phyloP scores from a whole-genome alignment of 495 filamentous ascomycete species.

The Hyaloscypha variabilis region DNA sequence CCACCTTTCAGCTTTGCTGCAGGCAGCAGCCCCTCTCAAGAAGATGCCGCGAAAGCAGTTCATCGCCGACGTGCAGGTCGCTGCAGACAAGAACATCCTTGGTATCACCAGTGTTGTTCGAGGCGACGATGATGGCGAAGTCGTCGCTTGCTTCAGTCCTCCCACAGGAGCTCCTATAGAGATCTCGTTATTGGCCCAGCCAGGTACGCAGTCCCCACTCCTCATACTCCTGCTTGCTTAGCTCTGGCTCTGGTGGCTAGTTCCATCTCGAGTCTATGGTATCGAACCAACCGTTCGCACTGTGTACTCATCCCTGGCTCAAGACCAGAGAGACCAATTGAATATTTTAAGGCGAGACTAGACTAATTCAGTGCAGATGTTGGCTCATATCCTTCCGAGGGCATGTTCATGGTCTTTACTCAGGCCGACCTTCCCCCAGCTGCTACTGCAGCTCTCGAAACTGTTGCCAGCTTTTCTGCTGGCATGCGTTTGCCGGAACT shows the following conservation, averaged over 20 bases:
- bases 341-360: neutral
- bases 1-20: neutral
- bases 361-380: slow-evolving; percentile 37
- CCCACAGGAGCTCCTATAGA: slow-evolving; percentile 26
- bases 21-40: neutral
- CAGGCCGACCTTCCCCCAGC: slow-evolving; percentile 33
- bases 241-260: no score
- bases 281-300: neutral
- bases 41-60: slow-evolving; percentile 34
- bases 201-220: slow-evolving; percentile 18
- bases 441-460: slow-evolving; percentile 31
- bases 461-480: slow-evolving; percentile 20
- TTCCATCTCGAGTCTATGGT: slow-evolving; percentile 19
- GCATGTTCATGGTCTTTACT: slow-evolving; percentile 41
- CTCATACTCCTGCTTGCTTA: no score
- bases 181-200: slow-evolving; percentile 18
- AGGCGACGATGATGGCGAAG: slow-evolving; percentile 32
- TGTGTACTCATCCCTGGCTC: neutral
- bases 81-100: slow-evolving; percentile 7
- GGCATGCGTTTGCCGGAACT: slow-evolving; percentile 22
- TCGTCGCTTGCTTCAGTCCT: slow-evolving; percentile 23
- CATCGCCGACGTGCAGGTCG: slow-evolving; percentile 26
- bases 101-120: slow-evolving; percentile 22
- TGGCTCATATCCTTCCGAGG: slow-evolving; percentile 33
- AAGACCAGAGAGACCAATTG: neutral